Conservation (phyloP, 2,329 filamentous ascomycete genomes). For the Geosmithia morbida region DNA sequence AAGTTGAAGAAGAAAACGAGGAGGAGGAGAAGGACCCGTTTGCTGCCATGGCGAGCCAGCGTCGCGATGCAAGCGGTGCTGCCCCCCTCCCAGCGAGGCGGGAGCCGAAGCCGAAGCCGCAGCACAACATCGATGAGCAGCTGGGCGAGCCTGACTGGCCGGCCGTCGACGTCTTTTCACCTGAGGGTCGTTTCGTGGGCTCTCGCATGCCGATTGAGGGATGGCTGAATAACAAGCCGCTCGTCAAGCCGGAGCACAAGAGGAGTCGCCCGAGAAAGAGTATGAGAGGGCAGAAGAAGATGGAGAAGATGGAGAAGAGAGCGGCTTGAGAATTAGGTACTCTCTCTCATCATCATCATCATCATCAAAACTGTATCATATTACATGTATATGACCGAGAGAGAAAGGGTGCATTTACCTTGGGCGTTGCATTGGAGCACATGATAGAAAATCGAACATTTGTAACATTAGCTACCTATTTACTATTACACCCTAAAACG, state of each 20-base stretch:
- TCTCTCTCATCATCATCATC: not conserved
- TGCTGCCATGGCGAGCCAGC: conserved; percentile 10
- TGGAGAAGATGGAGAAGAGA: conserved; percentile 14
- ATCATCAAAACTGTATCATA: too few relatives aligned
- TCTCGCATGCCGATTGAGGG: conserved; percentile 55
- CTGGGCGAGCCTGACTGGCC: conserved; percentile 32
- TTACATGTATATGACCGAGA: not conserved
- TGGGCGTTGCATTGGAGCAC: conserved; percentile 1
- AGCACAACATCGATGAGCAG: conserved; percentile 2
- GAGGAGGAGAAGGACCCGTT: conserved; percentile 9
- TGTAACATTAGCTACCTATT: not conserved
- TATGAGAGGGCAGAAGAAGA: conserved; percentile 44
- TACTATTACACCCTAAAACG: not conserved
- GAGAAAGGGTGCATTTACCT: not conserved
- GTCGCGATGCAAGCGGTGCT: conserved; percentile 5
- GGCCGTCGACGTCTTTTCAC: conserved; percentile 70
- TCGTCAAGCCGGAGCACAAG: conserved; percentile 29
- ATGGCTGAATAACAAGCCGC: conserved; percentile 48
- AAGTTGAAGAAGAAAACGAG: not conserved
- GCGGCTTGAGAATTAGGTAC: conserved; percentile 2
- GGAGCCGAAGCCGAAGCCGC: conserved; percentile 2
- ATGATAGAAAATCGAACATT: not conserved
- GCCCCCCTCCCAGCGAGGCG: conserved; percentile 1
- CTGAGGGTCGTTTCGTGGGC: conserved; percentile 68
- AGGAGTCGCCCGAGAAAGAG: conserved; percentile 48